These are phyloP conservation scores for Exophiala dermatitidis DNA, from an alignment of 2,329 filamentous ascomycete genomes.

Conservation along the genomic window DNA sequence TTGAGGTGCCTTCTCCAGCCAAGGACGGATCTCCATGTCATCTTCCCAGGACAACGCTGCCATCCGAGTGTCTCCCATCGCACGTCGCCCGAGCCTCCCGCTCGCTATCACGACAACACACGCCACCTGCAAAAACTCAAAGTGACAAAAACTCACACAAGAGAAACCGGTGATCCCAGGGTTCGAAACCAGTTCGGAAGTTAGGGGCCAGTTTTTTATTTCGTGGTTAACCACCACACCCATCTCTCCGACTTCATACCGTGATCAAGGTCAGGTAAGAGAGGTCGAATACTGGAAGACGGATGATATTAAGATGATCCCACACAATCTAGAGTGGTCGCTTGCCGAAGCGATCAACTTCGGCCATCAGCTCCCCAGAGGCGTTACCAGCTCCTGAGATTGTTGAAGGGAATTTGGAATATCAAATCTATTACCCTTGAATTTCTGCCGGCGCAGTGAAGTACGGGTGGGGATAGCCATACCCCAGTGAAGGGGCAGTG, in stretches of 20 bases:
- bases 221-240: not conserved
- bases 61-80: too few relatives aligned
- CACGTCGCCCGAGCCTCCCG: too few relatives aligned
- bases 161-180: not conserved
- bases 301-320: not conserved
- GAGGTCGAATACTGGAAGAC: not conserved
- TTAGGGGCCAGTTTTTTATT: not conserved
- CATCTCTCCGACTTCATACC: not conserved
- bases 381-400: not conserved
- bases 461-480: not conserved
- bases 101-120: too few relatives aligned
- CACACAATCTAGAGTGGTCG: not conserved
- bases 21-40: too few relatives aligned
- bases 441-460: not conserved
- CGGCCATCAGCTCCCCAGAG: not conserved
- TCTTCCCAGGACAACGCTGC: too few relatives aligned
- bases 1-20: too few relatives aligned
- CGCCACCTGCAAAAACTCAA: not conserved
- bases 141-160: not conserved
- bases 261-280: not conserved
- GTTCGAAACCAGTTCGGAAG: not conserved
- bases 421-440: not conserved
- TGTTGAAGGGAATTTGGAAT: not conserved
- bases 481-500: not conserved
- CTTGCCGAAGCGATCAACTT: not conserved